Percentiles rank a stretch among this genome's conserved stretches.
These are phyloP conservation scores for Aspergillus sp. DNA, from an alignment of 2,329 filamentous ascomycete species.

Conservation along the genomic window DNA sequence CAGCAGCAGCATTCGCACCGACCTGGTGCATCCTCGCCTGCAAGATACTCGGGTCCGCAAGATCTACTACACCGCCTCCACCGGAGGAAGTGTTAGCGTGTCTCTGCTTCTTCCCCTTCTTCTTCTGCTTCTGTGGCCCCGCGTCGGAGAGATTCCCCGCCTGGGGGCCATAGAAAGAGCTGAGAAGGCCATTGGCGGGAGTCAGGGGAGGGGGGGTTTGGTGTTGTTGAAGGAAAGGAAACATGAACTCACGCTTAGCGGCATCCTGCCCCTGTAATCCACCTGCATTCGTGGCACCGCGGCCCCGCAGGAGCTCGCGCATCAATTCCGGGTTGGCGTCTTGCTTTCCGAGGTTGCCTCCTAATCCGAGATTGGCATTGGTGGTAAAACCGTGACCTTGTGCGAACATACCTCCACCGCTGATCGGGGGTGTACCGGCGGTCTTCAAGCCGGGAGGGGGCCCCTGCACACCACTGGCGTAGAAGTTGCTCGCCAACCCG, in stretches of 20 bases:
- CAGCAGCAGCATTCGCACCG: conserved; percentile 68
- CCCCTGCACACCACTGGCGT: conserved; percentile 80
- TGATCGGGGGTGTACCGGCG: conserved; percentile 84
- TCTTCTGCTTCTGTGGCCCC: conserved; percentile 92
- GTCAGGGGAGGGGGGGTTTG: conserved; percentile 84
- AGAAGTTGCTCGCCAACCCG: conserved; percentile 64
- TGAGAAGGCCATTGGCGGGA: conserved; percentile 86
- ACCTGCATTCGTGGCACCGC: conserved; percentile 56
- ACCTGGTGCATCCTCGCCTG: conserved; percentile 94
- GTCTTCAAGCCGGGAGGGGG: conserved; percentile 95
- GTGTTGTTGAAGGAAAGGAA: conserved; percentile 87
- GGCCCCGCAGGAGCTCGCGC: conserved; percentile 75
- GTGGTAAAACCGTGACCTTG: conserved; percentile 79
- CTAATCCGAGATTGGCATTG: conserved; percentile 61
- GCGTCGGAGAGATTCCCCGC: conserved; percentile 85
- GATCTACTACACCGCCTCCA: conserved; percentile 99
- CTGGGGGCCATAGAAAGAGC: conserved; percentile 85
- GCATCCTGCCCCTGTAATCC: conserved; percentile 74
- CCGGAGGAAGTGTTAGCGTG: conserved; percentile 99
- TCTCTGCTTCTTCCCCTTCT: conserved; percentile 99
- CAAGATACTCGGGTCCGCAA: conserved; percentile 99
- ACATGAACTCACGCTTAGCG: conserved; percentile 98
- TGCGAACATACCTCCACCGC: conserved; percentile 77
- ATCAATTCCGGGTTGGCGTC: conserved; percentile 73
- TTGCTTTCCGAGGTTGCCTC: conserved; percentile 61